Conservation (phyloP, 1,284 basidiomycete species). For the Ceratobasidium sp. region DNA sequence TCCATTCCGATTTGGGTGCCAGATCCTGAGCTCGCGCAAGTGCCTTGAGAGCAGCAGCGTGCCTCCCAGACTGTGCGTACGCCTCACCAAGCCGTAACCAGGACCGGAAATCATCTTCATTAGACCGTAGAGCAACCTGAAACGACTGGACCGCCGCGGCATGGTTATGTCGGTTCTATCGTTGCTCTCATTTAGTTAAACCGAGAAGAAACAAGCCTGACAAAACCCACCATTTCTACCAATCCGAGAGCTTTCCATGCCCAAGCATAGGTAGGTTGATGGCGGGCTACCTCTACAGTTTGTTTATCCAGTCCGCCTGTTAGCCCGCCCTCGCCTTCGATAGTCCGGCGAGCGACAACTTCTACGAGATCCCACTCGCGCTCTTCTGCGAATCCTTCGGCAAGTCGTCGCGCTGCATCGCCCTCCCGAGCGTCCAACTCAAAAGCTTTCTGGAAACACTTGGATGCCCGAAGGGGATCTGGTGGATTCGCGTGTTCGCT, state of each 20-base stretch:
- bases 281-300: slow-evolving; percentile 61
- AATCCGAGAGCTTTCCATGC: slow-evolving; percentile 98
- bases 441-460: slow-evolving; percentile 99
- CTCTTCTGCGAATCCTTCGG: slow-evolving; percentile 92
- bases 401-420: slow-evolving; percentile 86
- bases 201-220: slow-evolving; percentile 7
- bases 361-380: slow-evolving; percentile 97
- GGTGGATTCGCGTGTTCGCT: slow-evolving; percentile 76
- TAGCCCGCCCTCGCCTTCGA: slow-evolving; percentile 90
- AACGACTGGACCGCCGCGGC: slow-evolving; percentile 85
- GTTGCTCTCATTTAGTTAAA: slow-evolving; percentile 36
- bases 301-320: slow-evolving; percentile 68
- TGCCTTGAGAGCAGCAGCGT: slow-evolving; percentile 91
- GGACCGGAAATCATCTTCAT: slow-evolving; percentile 79
- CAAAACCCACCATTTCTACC: slow-evolving; percentile 84
- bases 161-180: slow-evolving; percentile 81
- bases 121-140: slow-evolving; percentile 88
- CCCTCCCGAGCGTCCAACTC: slow-evolving; percentile 93
- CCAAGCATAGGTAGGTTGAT: slow-evolving; percentile 90
- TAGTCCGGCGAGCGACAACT: slow-evolving; percentile 89
- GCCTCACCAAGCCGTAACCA: slow-evolving; percentile 96
- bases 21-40: slow-evolving; percentile 81
- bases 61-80: slow-evolving; percentile 88
- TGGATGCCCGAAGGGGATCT: slow-evolving; percentile 88
- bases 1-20: slow-evolving; percentile 79